Base-by-base conservation (phyloP, 805 yeast genomes). In the Candida argentea region DNA sequence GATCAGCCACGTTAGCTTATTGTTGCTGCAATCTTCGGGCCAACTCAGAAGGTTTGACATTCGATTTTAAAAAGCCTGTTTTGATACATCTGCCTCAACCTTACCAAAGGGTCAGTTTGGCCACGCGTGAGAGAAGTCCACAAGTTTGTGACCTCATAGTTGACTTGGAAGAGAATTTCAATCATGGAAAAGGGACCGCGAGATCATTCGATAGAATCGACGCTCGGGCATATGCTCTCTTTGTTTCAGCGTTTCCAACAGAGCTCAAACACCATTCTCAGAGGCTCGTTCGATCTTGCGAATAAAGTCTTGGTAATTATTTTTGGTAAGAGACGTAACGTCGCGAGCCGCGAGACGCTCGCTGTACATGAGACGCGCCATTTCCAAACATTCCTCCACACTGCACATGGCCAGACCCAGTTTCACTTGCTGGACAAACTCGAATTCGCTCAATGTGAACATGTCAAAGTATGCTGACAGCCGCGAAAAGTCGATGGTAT, bases 401-500 rank as follows among this genome's bases (percentile, higher is more conserved):
- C n/a, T n/a, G n/a, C n/a, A n/a, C n/a, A n/a, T n/a, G n/a, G n/a
- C n/a, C n/a, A n/a, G n/a, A n/a, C n/a, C n/a, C n/a, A n/a, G n/a
- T n/a, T n/a, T n/a, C n/a, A n/a, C n/a, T n/a, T n/a, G n/a, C 10
- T 18, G 20, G 6, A 57, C 43, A 43, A 59, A 70, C 11, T 43
- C 42, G 22, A 61, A 63, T 31, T 72, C 76, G 10, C 65, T 61
- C 35, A 50, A 44, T 14, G 71, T 67, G 47, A 73, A 66, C 39
- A 70, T 40, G 28, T 73, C 75, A 46, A 69, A 80, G 54, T 73
- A 80, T 10, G 56, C 45, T 4, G 75, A 55, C 2, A 81, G 64
- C 16, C 60, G 51, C 14, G 61, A 46, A 42, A 78, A 76, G 35
- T 73, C 67, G 9, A 76, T 72, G 12, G 57, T 57, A 21, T 65